Evolutionary conservation across 2,329 filamentous ascomycete genomes (phyloP).

Genomic region (Penicillium polonicum): DNA sequence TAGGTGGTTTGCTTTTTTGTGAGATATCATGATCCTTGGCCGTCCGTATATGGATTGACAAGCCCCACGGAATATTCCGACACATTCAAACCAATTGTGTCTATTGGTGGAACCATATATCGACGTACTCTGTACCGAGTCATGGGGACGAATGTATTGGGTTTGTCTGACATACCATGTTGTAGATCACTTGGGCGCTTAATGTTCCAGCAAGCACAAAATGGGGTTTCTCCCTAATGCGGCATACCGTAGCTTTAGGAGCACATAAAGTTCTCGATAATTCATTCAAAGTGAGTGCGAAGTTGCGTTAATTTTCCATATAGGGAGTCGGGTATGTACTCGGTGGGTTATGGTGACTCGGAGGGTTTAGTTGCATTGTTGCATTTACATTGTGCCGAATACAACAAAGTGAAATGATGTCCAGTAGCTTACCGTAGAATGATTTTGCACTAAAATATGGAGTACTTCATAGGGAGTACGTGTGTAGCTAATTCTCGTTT

Average conservation of each 20-base stretch:
- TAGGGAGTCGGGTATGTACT: not conserved
- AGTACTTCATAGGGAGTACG: not conserved
- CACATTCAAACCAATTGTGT: not conserved
- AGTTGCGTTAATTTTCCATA: too few species aligned
- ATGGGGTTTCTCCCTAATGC: not conserved
- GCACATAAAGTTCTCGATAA: fast-evolving
- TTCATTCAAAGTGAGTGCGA: too few species aligned
- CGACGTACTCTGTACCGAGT: not conserved
- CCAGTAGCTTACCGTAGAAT: not conserved
- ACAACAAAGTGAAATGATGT: not conserved
- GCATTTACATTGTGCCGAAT: not conserved
- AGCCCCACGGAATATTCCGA: not conserved
- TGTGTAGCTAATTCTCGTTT: not conserved
- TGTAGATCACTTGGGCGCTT: not conserved
- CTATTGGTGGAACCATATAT: not conserved
- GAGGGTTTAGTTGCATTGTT: not conserved
- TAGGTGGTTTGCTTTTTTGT: too few species aligned
- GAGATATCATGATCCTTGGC: not conserved
- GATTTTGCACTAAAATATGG: too few species aligned
- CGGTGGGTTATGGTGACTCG: not conserved
- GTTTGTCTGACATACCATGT: not conserved
- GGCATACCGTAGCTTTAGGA: not conserved
- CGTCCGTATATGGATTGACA: not conserved
- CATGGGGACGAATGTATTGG: not conserved
- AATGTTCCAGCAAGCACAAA: not conserved